Base-by-base conservation (phyloP, 2,329 filamentous ascomycete genomes). In the Sporothrix mexicana region DNA sequence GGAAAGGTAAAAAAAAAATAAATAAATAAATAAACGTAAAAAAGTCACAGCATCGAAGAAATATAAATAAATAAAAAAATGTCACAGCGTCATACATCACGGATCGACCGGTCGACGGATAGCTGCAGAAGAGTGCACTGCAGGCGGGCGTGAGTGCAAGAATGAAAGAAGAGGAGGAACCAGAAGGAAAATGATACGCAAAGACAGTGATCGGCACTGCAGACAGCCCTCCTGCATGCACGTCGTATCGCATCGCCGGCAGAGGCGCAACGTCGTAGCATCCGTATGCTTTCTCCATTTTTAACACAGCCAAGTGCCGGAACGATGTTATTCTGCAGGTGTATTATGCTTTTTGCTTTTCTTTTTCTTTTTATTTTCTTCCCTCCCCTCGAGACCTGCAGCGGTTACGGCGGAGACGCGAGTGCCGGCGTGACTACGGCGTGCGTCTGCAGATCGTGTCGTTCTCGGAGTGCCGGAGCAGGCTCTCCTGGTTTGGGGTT, bases 61-160 rank as follows among this genome's bases (percentile, higher is more conserved):
- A n/a, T n/a, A n/a, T n/a, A 13, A 20, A 53, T 20, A 6, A 23
- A 9, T 6, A 2, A 3, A 55, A 55, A 9, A 25, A 47, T 47
- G 0, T 23, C 43, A 51, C 64, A 67, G 64, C 64, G 45, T 67
- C 64, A 45, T 45, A 45, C 45, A 41, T 67, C 64, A 45, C 64
- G 64, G 64, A 51, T 67, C 45, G 64, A 51, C 64, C 64, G 45
- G 45, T 51, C 45, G 45, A 51, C 64, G 64, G 64, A 49, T 36
- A 20, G 13, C 45, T 67, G 64, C 64, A 67, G 64, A 36, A 36
- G 30, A 5, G 30, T 36, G 30, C 5, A 2, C 30, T 30, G 30
- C 30, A n/a, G n/a, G n/a, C n/a, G n/a, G n/a, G n/a, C n/a, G n/a
- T n/a, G n/a, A n/a, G n/a, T n/a, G n/a, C n/a, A n/a, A n/a, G n/a